Evolutionary conservation across 768 basidiomycete genomes (phyloP).

Genomic region (Lentinus brumalis): DNA sequence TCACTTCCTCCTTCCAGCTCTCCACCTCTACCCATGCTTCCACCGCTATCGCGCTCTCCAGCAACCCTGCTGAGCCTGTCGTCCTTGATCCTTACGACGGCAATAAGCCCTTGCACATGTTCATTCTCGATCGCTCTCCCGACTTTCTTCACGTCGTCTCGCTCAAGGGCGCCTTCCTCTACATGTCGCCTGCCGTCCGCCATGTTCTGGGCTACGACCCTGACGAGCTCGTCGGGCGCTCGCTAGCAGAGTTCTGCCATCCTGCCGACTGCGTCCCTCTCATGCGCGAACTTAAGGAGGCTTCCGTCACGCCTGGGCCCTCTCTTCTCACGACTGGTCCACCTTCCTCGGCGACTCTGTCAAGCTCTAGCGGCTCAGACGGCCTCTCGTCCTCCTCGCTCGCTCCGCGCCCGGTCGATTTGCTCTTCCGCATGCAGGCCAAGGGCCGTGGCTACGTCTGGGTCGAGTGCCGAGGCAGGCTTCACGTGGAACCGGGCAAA

Average conservation of each 20-base stretch:
- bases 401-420: slow-evolving; percentile 64
- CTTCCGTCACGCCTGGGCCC: slow-evolving; percentile 35
- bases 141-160: slow-evolving; percentile 93
- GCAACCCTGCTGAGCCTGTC: slow-evolving; percentile 9
- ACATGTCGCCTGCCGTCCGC: slow-evolving; percentile 82
- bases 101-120: slow-evolving; percentile 53
- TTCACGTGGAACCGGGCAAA: slow-evolving; percentile 92
- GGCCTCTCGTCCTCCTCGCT: background rate
- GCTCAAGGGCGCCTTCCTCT: slow-evolving; percentile 90
- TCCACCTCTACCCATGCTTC: slow-evolving; percentile 35
- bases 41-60: slow-evolving; percentile 20
- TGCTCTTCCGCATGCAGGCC: slow-evolving; percentile 81
- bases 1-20: slow-evolving; percentile 48
- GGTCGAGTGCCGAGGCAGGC: slow-evolving; percentile 87
- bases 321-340: slow-evolving; percentile 15
- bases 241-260: slow-evolving; percentile 82
- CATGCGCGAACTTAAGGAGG: slow-evolving; percentile 89
- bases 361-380: slow-evolving; percentile 1
- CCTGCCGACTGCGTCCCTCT: slow-evolving; percentile 88
- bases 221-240: slow-evolving; percentile 77
- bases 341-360: slow-evolving; percentile 4
- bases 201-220: slow-evolving; percentile 86
- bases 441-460: slow-evolving; percentile 74
- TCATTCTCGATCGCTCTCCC: slow-evolving; percentile 62
- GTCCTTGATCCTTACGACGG: slow-evolving; percentile 33